Evolutionary conservation across 441 rosid species (phyloP).

Genomic region (Pelargonium cotyledonis): DNA sequence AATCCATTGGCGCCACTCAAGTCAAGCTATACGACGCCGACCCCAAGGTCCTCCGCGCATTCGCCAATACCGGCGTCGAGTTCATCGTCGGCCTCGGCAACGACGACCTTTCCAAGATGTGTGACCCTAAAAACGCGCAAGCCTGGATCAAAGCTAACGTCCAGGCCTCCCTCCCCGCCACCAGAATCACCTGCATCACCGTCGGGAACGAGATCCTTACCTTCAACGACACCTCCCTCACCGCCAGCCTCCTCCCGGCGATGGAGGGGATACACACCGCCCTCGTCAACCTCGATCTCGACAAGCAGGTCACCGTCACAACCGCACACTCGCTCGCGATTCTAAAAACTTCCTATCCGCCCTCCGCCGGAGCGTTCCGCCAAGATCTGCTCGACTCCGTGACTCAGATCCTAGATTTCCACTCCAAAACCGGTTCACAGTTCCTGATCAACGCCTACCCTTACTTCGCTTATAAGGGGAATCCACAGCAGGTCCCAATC

Average conservation of each 20-base stretch:
- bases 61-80: conserved; percentile 64
- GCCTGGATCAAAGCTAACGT: conserved; percentile 71
- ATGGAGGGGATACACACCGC: conserved; percentile 76
- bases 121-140: conserved; percentile 50
- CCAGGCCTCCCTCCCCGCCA: conserved; percentile 57
- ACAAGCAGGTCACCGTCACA: conserved; percentile 60
- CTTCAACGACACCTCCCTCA: conserved; percentile 57
- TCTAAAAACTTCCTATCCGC: conserved; percentile 73
- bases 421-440: conserved; percentile 56
- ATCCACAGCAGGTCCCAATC: conserved; percentile 62
- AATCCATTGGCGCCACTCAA: conserved; percentile 70
- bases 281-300: conserved; percentile 49
- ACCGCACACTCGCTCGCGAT: conserved; percentile 84
- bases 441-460: conserved; percentile 88
- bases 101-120: conserved; percentile 54
- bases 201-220: conserved; percentile 84
- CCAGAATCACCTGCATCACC: conserved; percentile 68
- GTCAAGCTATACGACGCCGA: conserved; percentile 94
- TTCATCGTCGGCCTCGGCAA: conserved; percentile 80
- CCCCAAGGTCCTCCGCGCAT: conserved; percentile 69
- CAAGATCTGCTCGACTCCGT: conserved; percentile 46
- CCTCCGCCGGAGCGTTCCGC: conserved; percentile 75
- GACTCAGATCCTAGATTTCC: conserved; percentile 57
- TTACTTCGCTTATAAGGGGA: conserved; percentile 80
- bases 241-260: conserved; percentile 55